Evolutionary conservation across 805 yeast species (phyloP), one percentile per base, ranked within the genome.

Genomic region (Pichia rugopelliculosa): DNA sequence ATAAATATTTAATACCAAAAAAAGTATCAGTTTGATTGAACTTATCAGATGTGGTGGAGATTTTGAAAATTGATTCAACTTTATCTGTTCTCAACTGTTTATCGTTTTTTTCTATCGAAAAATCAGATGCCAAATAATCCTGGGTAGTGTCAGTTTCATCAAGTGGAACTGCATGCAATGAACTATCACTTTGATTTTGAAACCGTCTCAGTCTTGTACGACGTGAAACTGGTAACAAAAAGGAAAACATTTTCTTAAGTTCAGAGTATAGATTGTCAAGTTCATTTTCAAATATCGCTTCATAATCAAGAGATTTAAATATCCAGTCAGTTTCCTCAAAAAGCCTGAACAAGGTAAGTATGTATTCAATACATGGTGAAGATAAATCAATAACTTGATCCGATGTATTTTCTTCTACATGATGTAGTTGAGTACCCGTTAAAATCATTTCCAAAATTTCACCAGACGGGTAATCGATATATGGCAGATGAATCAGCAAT

Each of bases 11-110:
- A 3, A 48, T 15, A 13, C 50, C 50, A 36, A 39, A 48, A 30
- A 48, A 44, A 5, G 22, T 42, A 3, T 43, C 25, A 9, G 47
- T 8, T n/a, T 30, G 20, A 3, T 27, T 21, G n/a, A 39, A 39
- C 21, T 39, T 47, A 39, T 47, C 50, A 8, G 50, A 42, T 3
- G 40, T 39, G 8, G 50, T 47, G 0, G 50, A 47, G 23, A 48
- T 39, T 36, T 36, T 47, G 21, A 39, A 39, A 4, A 48, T 4
- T 2, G 50, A 44, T 18, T 40, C 36, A 2, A 39, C 30, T 27
- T 39, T 48, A 10, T 44, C 47, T 3, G 36, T 22, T 39, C 41
- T 37, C 6, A 47, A 11, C 7, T 26, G 41, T 24, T 26, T 25
- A n/a, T 44, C 42, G 12, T 12, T 6, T 3, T 18, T 21, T 27